phyloP scores from a whole-genome alignment of 176 grass and related monocot genomes.

The Carex kokanica region DNA sequence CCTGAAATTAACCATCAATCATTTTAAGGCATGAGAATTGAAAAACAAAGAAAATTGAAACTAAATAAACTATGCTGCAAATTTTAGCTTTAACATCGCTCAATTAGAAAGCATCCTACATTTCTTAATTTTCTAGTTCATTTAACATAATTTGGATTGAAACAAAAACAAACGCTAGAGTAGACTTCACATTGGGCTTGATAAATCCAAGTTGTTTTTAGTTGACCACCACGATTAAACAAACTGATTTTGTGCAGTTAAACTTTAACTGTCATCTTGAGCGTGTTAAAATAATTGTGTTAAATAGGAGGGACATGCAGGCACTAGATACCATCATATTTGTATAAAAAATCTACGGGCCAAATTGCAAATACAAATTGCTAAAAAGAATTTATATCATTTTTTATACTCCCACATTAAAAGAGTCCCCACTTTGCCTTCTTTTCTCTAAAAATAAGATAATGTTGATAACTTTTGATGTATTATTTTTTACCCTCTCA shows the following conservation, averaged over 20 bases:
- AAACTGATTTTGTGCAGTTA: background rate
- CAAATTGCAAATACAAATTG: background rate
- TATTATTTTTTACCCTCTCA: too few species aligned
- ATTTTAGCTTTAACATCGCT: background rate
- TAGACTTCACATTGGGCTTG: background rate
- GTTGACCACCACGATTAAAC: background rate
- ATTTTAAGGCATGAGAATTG: background rate
- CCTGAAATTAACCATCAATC: conserved; percentile 33
- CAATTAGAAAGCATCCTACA: background rate
- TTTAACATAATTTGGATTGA: background rate
- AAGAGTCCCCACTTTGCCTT: background rate
- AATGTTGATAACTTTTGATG: background rate
- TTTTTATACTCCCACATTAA: background rate
- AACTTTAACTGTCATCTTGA: background rate
- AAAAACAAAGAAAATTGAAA: background rate
- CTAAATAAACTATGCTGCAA: background rate
- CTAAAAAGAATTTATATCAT: background rate
- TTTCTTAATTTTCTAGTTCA: background rate
- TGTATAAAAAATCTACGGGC: background rate
- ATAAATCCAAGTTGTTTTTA: background rate
- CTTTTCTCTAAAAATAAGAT: background rate
- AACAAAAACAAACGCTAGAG: background rate
- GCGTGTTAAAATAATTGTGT: background rate
- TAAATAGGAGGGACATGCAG: background rate
- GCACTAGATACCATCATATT: background rate